Evolutionary conservation across 176 grass and related monocot genomes (phyloP), one percentile per base, ranked within the genome.

Genomic region (Poa pratensis): DNA sequence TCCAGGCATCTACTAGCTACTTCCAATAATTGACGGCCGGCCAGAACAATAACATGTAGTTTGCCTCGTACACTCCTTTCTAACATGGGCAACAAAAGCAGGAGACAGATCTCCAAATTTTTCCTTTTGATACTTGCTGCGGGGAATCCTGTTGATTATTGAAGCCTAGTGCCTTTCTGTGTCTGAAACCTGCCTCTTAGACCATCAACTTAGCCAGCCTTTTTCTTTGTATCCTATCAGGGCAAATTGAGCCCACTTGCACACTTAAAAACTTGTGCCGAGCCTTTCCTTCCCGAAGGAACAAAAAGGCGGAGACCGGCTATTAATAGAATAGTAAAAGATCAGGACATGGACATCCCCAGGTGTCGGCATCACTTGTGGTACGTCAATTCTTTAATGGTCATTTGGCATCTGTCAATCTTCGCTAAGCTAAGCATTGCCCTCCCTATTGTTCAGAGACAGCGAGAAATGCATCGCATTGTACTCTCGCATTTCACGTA

Each of bases 341-440:
- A 88, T 87, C 43, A 82, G 90, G 87, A 85, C 90, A 91, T 85
- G 86, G 69, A 95, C 90, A 93, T 91, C 86, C 90, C 86, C 80
- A 87, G 86, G 85, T 89, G 91, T 91, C 91, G 83, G 79, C 70
- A 75, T 88, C 79, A 34, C 80, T 77, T 84, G 69, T 72, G 67
- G 72, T 88, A 86, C 77, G 81, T 88, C 46, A 9, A 28, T 81
- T 83, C 50, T 86, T 86, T 78, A 62, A 78, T 90, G 51, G 24
- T 52, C 63, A 64, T 64, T 82, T 54, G 13, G 64, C 88, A 81
- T 89, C 77, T 75, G 27, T 73, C 42, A 6, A 70, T 70, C 80
- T 71, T 80, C 4, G 62, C 24, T 58, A 37, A 5, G 5, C 5
- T 37, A 18, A 23, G 45, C 82, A 51, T 34, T 68, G 14, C 73